Percentiles rank a stretch among this genome's conserved stretches.
Evolutionary conservation across 371 early-diverging fungal species (phyloP).

Genomic region (Syncephalis fuscata): DNA sequence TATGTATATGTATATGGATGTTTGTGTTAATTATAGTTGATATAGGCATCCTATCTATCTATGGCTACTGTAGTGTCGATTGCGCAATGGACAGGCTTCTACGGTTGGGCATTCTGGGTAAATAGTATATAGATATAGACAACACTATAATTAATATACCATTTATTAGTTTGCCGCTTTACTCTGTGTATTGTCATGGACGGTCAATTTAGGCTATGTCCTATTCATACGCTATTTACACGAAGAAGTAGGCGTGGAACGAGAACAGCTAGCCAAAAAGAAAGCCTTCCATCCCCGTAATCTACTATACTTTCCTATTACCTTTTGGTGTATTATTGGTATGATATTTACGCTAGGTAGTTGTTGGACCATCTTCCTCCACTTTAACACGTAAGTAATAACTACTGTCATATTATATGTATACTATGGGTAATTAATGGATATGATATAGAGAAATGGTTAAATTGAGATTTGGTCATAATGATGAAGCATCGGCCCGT

Average conservation of each 20-base stretch:
- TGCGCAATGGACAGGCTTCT: slow-evolving; percentile 37
- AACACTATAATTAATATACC: neutral
- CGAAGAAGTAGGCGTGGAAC: slow-evolving; percentile 10
- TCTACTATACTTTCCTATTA: slow-evolving; percentile 34
- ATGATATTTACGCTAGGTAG: slow-evolving; percentile 49
- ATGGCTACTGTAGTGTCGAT: slow-evolving; percentile 52
- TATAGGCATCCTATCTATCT: slow-evolving; percentile 34
- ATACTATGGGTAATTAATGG: no score
- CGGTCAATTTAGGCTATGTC: slow-evolving; percentile 40
- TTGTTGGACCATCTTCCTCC: slow-evolving; percentile 54
- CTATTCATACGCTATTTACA: slow-evolving; percentile 20
- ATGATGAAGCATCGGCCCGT: slow-evolving; percentile 35
- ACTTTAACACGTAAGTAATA: slow-evolving; percentile 31
- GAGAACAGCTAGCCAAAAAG: slow-evolving; percentile 26
- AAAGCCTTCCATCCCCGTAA: slow-evolving; percentile 37
- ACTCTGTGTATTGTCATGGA: slow-evolving; percentile 37
- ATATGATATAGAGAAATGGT: slow-evolving; percentile 31
- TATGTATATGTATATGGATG: no score
- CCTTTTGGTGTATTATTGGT: slow-evolving; percentile 41
- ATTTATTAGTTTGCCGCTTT: slow-evolving; percentile 25
- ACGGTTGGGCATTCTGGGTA: slow-evolving; percentile 57
- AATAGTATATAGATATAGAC: neutral
- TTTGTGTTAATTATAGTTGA: neutral
- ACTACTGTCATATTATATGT: no score
- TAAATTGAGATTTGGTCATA: slow-evolving; percentile 33